A percentile compares a stretch with the other conserved stretches of the same genome.
Conservation (phyloP, 179 eudicot species). For the Heliamphora pulchella region DNA sequence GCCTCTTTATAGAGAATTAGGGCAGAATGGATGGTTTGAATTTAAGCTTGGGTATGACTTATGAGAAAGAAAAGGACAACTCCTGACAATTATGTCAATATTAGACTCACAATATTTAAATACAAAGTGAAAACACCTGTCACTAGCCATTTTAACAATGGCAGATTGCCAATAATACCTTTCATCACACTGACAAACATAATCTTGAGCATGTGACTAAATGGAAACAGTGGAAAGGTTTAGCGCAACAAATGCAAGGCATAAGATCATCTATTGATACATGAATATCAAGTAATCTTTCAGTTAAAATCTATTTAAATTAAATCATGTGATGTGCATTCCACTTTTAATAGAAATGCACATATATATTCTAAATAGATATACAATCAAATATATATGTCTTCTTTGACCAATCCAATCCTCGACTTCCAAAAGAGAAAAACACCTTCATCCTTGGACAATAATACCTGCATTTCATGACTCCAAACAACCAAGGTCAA, state of each 20-base stretch:
- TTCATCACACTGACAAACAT: not conserved
- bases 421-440: not conserved
- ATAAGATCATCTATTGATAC: not conserved
- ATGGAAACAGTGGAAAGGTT: not conserved
- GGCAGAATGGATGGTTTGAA: not conserved
- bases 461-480: not conserved
- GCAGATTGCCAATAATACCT: not conserved
- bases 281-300: not conserved
- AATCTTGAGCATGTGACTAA: not conserved
- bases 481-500: conserved; percentile 1
- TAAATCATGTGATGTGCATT: not conserved
- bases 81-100: not conserved
- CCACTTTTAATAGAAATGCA: not conserved
- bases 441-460: not conserved
- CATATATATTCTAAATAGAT: not conserved
- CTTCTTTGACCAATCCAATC: not conserved
- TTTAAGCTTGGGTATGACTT: not conserved
- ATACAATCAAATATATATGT: not conserved
- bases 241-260: not conserved
- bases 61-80: not conserved
- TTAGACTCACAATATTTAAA: not conserved
- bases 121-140: not conserved
- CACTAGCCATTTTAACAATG: conserved; percentile 5
- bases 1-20: conserved; percentile 3
- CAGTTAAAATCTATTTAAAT: too few species aligned